These are phyloP conservation scores for Solanum neorickii DNA, from an alignment of 257 asterid species.

Conservation along the genomic window DNA sequence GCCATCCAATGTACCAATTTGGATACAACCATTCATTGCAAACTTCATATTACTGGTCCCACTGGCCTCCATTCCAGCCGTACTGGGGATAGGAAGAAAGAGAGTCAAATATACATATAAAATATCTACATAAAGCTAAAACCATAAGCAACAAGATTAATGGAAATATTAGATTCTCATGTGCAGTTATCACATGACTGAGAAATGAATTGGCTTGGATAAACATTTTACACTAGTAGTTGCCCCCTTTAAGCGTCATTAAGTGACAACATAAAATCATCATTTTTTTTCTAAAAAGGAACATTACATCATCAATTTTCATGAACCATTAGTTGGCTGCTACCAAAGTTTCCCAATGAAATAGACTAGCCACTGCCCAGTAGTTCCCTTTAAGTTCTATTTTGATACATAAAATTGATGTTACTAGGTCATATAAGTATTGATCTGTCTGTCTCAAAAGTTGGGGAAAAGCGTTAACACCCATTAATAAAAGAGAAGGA, in stretches of 20 bases:
- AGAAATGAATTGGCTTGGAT: neutral
- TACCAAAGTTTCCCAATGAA: neutral
- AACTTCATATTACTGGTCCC: conserved; percentile 96
- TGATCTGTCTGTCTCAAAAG: neutral
- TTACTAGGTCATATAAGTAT: neutral
- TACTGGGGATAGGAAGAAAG: conserved; percentile 23
- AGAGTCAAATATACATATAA: neutral
- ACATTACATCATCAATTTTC: neutral
- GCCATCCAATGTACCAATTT: conserved; percentile 83
- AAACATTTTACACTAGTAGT: neutral
- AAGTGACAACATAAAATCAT: neutral
- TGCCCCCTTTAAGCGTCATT: neutral
- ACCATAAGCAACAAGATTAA: neutral
- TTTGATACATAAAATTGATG: neutral
- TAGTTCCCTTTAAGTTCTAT: neutral
- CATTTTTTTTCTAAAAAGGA: neutral
- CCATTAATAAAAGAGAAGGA: neutral
- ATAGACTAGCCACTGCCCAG: neutral
- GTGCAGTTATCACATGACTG: neutral
- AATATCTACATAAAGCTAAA: neutral
- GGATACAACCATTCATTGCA: conserved; percentile 72
- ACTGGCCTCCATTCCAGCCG: conserved; percentile 96
- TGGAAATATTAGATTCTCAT: neutral
- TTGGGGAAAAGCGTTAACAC: neutral
- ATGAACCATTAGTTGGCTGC: neutral